Percentiles rank a stretch among this genome's conserved stretches.
phyloP scores from a whole-genome alignment of 495 filamentous ascomycete genomes.

The Letharia columbiana region DNA sequence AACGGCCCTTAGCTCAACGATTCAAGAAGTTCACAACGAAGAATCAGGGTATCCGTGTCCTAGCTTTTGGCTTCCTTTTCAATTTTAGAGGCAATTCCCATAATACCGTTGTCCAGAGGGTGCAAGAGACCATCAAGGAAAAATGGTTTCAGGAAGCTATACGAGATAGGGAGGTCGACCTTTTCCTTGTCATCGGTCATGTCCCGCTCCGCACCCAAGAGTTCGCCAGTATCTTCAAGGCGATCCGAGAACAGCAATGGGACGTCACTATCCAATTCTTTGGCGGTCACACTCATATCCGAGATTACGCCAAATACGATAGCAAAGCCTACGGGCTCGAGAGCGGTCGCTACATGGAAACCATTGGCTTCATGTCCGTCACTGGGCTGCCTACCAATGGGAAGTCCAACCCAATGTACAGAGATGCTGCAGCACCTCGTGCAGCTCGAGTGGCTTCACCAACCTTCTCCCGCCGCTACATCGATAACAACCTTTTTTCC shows the following conservation, averaged over 20 bases:
- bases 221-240: slow-evolving; percentile 65
- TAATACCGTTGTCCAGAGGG: slow-evolving; percentile 75
- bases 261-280: slow-evolving; percentile 88
- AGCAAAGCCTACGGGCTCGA: slow-evolving; percentile 71
- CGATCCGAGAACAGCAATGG: slow-evolving; percentile 68
- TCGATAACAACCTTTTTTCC: slow-evolving; percentile 89
- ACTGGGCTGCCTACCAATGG: slow-evolving; percentile 49
- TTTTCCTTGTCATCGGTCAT: slow-evolving; percentile 84
- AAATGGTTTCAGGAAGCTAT: slow-evolving; percentile 87
- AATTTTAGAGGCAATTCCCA: slow-evolving; percentile 83
- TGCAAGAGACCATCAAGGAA: slow-evolving; percentile 70
- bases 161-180: slow-evolving; percentile 65
- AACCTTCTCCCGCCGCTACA: slow-evolving; percentile 70
- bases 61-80: slow-evolving; percentile 90
- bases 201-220: slow-evolving; percentile 72
- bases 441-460: slow-evolving; percentile 31
- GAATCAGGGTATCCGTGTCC: slow-evolving; percentile 71
- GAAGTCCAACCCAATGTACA: slow-evolving; percentile 15
- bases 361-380: slow-evolving; percentile 91
- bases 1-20: slow-evolving; percentile 68
- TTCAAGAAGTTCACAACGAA: slow-evolving; percentile 85
- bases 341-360: slow-evolving; percentile 95
- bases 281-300: slow-evolving; percentile 83
- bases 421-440: slow-evolving; percentile 26
- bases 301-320: slow-evolving; percentile 78